Evolutionary conservation across 306 rosid species (phyloP), one percentile per base, ranked within the genome.

Genomic region (Lupinus albus): DNA sequence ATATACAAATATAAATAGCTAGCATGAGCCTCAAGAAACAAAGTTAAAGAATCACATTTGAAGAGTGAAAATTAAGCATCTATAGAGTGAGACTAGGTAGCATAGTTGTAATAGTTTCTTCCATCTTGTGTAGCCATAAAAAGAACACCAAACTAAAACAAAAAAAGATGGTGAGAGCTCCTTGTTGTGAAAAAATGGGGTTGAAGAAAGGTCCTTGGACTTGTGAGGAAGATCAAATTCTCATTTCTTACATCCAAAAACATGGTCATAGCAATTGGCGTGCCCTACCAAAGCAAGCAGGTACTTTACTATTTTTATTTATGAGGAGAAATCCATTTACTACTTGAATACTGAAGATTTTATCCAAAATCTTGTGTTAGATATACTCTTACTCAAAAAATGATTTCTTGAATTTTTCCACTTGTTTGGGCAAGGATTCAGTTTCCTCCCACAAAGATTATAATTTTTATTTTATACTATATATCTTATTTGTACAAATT

Each of bases 181-280:
- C 99, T 72, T 93, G 99, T 83, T 90, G 99, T 72, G 95, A 88
- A 49, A 93, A 93, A 72, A 85, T 84, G 89, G 99, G 99, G 20
- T 42, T 93, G 68, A 93, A 88, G 74, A 93, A 73, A 55, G 99
- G 99, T 61, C 96, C 99, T 15, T 93, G 99, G 99, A 80, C 90
- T 20, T 39, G 84, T 11, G 91, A 93, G 32, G 99, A 93, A 86
- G 97, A 93, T 73, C 80, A 84, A 56, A 71, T 90, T 62, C 81
- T 93, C 66, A 69, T 52, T 1, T 83, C 90, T 58, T 88, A 73
- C 74, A 78, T 93, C 46, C 70, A 84, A 4, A 70, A 68, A 8
- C 70, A 85, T 69, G 97, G 97, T 59, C 97, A 93, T 81, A 83
- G 79, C 25, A 93, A 93, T 48, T 93, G 99, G 99, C 89, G 99